Base-by-base conservation (phyloP, 495 filamentous ascomycete genomes). In the Penicillium arizonense region DNA sequence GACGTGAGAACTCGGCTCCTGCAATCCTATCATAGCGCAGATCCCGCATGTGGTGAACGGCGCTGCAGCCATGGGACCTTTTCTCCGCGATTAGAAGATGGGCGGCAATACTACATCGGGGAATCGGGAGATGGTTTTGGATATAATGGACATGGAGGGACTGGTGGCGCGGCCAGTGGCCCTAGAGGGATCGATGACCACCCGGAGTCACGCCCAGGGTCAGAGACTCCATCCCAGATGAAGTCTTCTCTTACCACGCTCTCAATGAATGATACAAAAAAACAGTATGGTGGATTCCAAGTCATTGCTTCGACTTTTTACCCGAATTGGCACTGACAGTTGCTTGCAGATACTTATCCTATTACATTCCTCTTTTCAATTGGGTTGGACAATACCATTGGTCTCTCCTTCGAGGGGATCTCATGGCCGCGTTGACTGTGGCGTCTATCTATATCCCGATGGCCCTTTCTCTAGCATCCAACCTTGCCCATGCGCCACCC, bases 361-460 rank as follows among this genome's bases (percentile, higher is more conserved):
- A 99, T 72, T 97, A 99, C 66, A 78, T 99, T 34, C 94, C 95
- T 1, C 87, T 91, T 47, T 72, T 96, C 53, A 88, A 86, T 49
- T 99, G 94, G 94, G 84, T 94, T 30, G 73, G 73, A 35, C 86
- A 95, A 65, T 99, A 99, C 63, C 82, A 72, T 53, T 88, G 81
- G 83, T 80, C 81, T 5, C 96, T 86, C 66, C 68, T 97, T 24
- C 80, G 86, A 57, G 94, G 95, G 28, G 94, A 99, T 72, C 75
- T 97, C 28, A 77, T 91, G 9, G 91, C 94, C 11, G 80, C 88
- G 40, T 67, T 97, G 47, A 97, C 94, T 2, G 86, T 99, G 71
- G 90, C 93, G 1, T 96, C 91, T 12, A 91, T 99, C 74, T 99
- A 99, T 63, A 89, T 99, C 34, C 94, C 94, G 23, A 97, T 99